Percentiles rank a stretch among this genome's conserved stretches.
phyloP scores from a whole-genome alignment of 2,329 filamentous ascomycete genomes.

The Ceratocystis albifundus region DNA sequence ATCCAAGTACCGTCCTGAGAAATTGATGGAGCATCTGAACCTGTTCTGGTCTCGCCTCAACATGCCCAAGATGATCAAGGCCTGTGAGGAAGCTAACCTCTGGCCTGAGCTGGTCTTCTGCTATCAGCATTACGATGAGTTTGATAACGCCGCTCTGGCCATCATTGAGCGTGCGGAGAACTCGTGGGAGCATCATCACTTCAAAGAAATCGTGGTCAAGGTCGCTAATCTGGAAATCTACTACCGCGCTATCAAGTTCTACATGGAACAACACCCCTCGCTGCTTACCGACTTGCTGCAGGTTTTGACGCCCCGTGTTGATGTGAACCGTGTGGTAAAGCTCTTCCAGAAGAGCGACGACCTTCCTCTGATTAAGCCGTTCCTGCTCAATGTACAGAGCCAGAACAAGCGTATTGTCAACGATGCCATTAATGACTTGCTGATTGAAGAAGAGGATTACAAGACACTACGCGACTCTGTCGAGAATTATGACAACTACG shows the following conservation, averaged over 20 bases:
- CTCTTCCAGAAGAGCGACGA: conserved; percentile 99
- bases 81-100: conserved; percentile 84
- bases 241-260: conserved; percentile 94
- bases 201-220: conserved; percentile 98
- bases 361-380: conserved; percentile 94
- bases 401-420: conserved; percentile 99
- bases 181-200: conserved; percentile 98
- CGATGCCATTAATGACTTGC: conserved; percentile 90
- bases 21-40: conserved; percentile 96
- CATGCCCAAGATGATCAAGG: conserved; percentile 90
- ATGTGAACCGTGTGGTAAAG: conserved; percentile 97
- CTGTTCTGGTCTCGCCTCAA: conserved; percentile 98
- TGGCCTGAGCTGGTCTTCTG: conserved; percentile 98
- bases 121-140: conserved; percentile 97
- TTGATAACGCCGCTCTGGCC: conserved; percentile 88
- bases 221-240: conserved; percentile 98
- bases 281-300: conserved; percentile 92
- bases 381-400: conserved; percentile 86
- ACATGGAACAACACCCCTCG: conserved; percentile 91
- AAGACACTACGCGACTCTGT: conserved; percentile 97
- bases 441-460: conserved; percentile 98
- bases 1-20: conserved; percentile 88
- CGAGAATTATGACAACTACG: conserved; percentile 98
- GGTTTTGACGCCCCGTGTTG: conserved; percentile 80
- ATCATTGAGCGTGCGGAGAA: conserved; percentile 97